These are phyloP conservation scores for Bacterosira constricta DNA, from an alignment of 108 stramenopile species.

Conservation along the genomic window DNA sequence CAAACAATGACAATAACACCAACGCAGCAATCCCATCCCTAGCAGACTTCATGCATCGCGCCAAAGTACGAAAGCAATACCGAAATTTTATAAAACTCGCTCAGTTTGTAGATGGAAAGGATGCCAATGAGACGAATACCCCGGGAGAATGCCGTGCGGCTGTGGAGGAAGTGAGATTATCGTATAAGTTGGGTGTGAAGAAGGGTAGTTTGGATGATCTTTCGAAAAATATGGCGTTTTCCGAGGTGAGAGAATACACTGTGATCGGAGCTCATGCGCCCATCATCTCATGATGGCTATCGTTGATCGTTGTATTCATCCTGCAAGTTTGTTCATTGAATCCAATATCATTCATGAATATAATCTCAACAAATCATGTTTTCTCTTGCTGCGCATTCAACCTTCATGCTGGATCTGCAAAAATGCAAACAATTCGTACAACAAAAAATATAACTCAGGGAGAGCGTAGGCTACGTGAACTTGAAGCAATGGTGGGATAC, in stretches of 20 bases:
- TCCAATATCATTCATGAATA: too few species aligned
- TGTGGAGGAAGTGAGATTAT: conserved; percentile 43
- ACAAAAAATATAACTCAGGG: too few species aligned
- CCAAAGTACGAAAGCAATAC: conserved; percentile 65
- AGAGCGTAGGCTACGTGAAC: conserved; percentile 57
- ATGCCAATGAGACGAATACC: conserved; percentile 18
- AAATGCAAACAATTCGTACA: too few species aligned
- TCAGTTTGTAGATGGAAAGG: conserved; percentile 31
- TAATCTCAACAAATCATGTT: too few species aligned
- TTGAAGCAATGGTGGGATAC: conserved; percentile 62
- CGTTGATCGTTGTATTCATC: too few species aligned
- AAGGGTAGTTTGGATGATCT: conserved; percentile 57
- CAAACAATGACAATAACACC: neutral
- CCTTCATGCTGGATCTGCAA: too few species aligned
- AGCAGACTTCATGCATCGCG: conserved; percentile 75
- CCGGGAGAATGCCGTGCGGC: conserved; percentile 59
- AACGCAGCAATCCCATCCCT: conserved; percentile 66
- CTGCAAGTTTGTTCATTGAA: too few species aligned
- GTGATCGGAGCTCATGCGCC: neutral
- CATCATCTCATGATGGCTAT: neutral
- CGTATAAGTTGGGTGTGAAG: conserved; percentile 34
- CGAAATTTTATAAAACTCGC: conserved; percentile 65
- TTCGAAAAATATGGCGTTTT: conserved; percentile 50
- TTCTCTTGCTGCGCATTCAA: too few species aligned
- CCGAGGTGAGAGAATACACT: conserved; percentile 33